Evolutionary conservation across 768 basidiomycete species (phyloP).

Genomic region (Hygrocybe punicea): DNA sequence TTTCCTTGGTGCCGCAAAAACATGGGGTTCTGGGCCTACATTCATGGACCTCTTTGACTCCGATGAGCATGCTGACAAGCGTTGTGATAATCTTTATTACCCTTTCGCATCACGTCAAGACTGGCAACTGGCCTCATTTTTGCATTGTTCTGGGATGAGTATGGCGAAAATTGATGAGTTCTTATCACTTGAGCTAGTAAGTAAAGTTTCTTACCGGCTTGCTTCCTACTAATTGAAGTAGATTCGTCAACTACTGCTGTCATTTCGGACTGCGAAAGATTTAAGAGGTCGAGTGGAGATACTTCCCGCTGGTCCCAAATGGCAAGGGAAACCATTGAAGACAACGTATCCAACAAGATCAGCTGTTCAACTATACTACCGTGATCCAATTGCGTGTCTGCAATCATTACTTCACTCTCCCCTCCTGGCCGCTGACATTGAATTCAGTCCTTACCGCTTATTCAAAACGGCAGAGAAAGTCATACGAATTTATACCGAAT

Average conservation of each 20-base stretch:
- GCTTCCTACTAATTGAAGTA: neutral
- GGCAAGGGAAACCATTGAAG: constrained; percentile 14
- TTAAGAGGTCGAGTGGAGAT: constrained; percentile 14
- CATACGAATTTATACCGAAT: constrained; percentile 19
- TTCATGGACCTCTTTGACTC: constrained; percentile 28
- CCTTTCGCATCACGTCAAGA: constrained; percentile 30
- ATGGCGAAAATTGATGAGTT: constrained; percentile 29
- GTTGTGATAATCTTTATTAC: constrained; percentile 26
- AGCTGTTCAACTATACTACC: constrained; percentile 20
- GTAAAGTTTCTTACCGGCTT: neutral
- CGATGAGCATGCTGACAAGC: constrained; percentile 19
- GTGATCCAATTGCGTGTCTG: constrained; percentile 26
- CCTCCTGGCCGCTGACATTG: constrained; percentile 16
- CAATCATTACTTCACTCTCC: constrained; percentile 25
- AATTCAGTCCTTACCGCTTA: constrained; percentile 16
- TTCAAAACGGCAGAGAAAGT: constrained; percentile 12
- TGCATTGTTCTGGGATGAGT: constrained; percentile 26
- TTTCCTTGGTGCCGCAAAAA: constrained; percentile 8
- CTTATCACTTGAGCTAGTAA: constrained; percentile 25
- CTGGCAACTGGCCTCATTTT: constrained; percentile 32
- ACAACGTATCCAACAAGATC: constrained; percentile 11
- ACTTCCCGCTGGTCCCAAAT: constrained; percentile 19
- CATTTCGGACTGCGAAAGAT: constrained; percentile 16
- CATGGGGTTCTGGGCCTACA: constrained; percentile 14
- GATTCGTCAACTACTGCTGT: constrained; percentile 18